Conservation (phyloP, 2,329 filamentous ascomycete genomes). For the Daldinia eschscholtzii region DNA sequence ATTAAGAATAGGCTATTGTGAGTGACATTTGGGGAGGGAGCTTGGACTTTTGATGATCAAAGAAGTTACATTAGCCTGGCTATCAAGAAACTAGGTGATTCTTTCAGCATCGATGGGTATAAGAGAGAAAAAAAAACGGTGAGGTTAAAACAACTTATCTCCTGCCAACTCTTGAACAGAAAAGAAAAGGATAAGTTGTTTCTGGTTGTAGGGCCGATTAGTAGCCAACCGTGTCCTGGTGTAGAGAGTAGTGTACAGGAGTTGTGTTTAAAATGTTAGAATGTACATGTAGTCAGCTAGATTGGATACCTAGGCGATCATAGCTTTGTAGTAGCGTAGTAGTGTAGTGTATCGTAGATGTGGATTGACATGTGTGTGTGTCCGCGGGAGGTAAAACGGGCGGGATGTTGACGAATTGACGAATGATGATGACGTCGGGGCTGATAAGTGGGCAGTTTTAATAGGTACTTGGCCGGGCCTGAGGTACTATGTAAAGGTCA, state of each 20-base stretch:
- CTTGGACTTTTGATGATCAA: constrained; percentile 11
- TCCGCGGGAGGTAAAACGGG: constrained; percentile 8
- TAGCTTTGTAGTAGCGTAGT: background rate
- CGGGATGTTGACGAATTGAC: constrained; percentile 44
- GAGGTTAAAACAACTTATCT: constrained; percentile 7
- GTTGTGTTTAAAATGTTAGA: background rate
- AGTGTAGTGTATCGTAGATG: constrained; percentile 9
- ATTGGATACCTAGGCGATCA: constrained; percentile 23
- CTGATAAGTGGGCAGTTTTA: constrained; percentile 37
- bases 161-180: constrained; percentile 17
- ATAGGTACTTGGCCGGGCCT: background rate
- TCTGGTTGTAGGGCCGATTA: constrained; percentile 32
- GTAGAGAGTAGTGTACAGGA: constrained; percentile 7
- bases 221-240: constrained; percentile 22
- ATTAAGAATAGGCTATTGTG: constrained; percentile 24
- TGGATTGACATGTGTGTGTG: constrained; percentile 40
- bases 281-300: constrained; percentile 17
- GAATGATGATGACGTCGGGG: constrained; percentile 45
- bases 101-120: constrained; percentile 1
- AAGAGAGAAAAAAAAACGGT: background rate
- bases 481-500: no score
- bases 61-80: constrained; percentile 8
- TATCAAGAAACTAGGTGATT: constrained; percentile 9
- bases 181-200: constrained; percentile 10
- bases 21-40: background rate